A percentile compares a stretch with the other conserved stretches of the same genome.
These are phyloP conservation scores for Fraxinus anomala DNA, from an alignment of 257 asterid species.

Conservation along the genomic window DNA sequence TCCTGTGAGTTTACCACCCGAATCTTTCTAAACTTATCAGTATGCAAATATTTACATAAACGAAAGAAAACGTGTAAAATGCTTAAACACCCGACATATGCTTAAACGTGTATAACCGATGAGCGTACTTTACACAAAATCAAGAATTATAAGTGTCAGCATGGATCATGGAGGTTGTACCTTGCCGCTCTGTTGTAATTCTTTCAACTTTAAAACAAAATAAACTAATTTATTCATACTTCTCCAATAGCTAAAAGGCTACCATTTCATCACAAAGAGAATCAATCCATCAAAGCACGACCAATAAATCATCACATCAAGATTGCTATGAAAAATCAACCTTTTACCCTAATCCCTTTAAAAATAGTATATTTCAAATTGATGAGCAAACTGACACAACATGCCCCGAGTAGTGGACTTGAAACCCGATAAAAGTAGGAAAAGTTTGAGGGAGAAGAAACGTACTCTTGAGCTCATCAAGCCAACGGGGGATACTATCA, in stretches of 20 bases:
- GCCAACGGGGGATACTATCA: slow-evolving; percentile 74
- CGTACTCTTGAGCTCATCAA: slow-evolving; percentile 66
- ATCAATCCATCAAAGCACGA: not conserved
- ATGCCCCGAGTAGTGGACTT: too few relatives aligned
- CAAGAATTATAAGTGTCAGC: not conserved
- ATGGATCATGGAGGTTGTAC: not conserved
- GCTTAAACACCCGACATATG: not conserved
- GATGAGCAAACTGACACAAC: too few relatives aligned
- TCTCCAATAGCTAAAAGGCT: not conserved
- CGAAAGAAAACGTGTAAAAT: not conserved
- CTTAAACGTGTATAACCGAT: not conserved
- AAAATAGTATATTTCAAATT: too few relatives aligned
- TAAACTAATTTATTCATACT: not conserved
- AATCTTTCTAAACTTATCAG: too few relatives aligned
- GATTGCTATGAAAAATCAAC: too few relatives aligned
- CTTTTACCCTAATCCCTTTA: not conserved
- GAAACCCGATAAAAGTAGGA: too few relatives aligned
- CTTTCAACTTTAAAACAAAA: too few relatives aligned
- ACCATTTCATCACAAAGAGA: not conserved
- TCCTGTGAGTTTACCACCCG: too few relatives aligned
- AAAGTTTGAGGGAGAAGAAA: not conserved
- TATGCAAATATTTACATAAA: too few relatives aligned
- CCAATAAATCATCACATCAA: not conserved
- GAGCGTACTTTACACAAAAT: not conserved
- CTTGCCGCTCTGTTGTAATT: not conserved